These are phyloP conservation scores for Linnemannia schmuckeri DNA, from an alignment of 192 early-diverging fungal genomes.

Conservation along the genomic window DNA sequence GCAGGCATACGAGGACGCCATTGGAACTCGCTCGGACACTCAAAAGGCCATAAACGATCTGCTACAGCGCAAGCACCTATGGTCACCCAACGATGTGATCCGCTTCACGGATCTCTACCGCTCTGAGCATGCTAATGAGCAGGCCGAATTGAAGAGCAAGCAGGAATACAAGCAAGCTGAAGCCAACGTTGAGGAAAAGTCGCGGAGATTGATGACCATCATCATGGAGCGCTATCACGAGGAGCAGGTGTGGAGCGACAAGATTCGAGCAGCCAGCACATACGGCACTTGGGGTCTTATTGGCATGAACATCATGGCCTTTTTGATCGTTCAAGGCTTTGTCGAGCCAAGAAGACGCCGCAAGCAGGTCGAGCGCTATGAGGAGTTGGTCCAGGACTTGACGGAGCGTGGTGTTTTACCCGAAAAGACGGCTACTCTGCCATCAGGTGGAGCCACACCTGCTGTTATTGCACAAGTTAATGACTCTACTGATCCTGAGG, in stretches of 20 bases:
- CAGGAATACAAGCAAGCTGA: conserved; percentile 68
- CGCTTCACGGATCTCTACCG: conserved; percentile 84
- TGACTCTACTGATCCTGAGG: neutral
- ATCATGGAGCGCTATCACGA: conserved; percentile 88
- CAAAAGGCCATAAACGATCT: conserved; percentile 85
- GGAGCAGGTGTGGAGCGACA: conserved; percentile 90
- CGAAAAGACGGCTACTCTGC: conserved; percentile 14
- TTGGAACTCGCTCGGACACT: conserved; percentile 66
- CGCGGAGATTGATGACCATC: conserved; percentile 70
- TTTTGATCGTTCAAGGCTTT: conserved; percentile 78
- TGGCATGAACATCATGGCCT: conserved; percentile 72
- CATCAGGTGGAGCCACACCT: neutral
- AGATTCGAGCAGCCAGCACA: conserved; percentile 81
- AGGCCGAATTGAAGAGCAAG: conserved; percentile 59
- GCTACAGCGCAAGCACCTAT: conserved; percentile 82
- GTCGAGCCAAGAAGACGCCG: conserved; percentile 80
- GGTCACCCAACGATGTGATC: conserved; percentile 80
- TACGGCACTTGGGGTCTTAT: conserved; percentile 80
- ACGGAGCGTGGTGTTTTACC: conserved; percentile 47
- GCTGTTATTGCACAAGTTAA: neutral
- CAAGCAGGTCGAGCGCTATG: conserved; percentile 76
- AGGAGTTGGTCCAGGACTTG: conserved; percentile 62
- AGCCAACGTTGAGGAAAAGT: conserved; percentile 72
- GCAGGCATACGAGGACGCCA: conserved; percentile 66
- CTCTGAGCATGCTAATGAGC: conserved; percentile 75